Evolutionary conservation across 805 yeast species (phyloP), one percentile per base, ranked within the genome.

Genomic region (Torulaspora quercuum): DNA sequence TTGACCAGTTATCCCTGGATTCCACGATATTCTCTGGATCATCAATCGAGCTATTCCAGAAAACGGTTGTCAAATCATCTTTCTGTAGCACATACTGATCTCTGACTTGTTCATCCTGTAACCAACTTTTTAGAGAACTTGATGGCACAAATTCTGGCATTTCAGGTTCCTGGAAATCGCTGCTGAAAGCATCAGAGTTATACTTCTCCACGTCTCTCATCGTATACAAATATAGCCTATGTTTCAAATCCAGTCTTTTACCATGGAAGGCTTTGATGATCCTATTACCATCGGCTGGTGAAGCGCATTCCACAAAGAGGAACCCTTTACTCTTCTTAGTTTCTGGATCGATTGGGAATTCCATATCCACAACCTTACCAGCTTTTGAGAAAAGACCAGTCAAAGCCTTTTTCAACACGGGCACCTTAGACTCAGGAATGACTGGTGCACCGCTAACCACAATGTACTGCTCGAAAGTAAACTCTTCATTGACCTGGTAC

Each of bases 361-460:
- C 71, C 58, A 92, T 73, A 37, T 87, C 90, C 31, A 75, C 56
- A 13, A 92, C 79, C 46, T 78, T 79, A 35, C 96, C 97, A 29
- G 78, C 88, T 46, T 76, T 74, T 31, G 77, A 67, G 57, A 92
- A 81, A 36, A 87, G 72, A 68, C 89, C 90, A 50, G 73, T 76
- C 56, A 92, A 73, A 29, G 94, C 97, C 63, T 86, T 89, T 50
- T 80, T 75, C 58, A 92, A 74, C 41, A 84, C 78, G 38, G 87
- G 84, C 34, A 80, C 84, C 66, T 92, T 92, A 35, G 86, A 62
- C 59, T 82, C 95, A 41, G 97, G 95, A 16, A 95, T 95, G 44
- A 87, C 71, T 49, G 99, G 99, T 7, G 95, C 89, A 31, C 98
- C 98, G 60, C 88, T 97, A 34, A 87, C 82, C 19, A 90, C 84